Percentiles rank a stretch among this genome's conserved stretches.
Evolutionary conservation across 257 asterid species (phyloP).

Genomic region (Ilex asprella): DNA sequence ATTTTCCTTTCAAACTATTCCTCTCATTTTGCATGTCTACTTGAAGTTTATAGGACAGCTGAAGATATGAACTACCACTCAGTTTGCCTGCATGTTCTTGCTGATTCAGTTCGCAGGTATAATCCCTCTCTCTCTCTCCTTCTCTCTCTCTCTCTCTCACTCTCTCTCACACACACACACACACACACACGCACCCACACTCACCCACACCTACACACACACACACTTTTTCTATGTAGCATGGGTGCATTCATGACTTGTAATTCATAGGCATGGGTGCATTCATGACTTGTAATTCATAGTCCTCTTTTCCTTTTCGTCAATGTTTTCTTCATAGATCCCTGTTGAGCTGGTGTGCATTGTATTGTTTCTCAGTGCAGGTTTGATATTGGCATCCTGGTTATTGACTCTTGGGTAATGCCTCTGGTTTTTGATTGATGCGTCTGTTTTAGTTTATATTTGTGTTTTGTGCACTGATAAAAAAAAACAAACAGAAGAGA

Average conservation of each 20-base stretch:
- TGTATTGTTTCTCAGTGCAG: conserved; percentile 66
- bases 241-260: background rate
- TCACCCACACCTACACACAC: background rate
- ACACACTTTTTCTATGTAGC: background rate
- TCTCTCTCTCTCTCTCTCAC: background rate
- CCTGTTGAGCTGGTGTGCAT: conserved; percentile 21
- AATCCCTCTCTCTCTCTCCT: conserved; percentile 1
- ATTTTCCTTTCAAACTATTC: background rate
- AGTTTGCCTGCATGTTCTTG: conserved; percentile 86
- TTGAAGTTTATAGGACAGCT: conserved; percentile 81
- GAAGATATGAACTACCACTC: conserved; percentile 98
- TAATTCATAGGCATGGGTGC: background rate
- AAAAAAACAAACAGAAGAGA: too few relatives aligned
- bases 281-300: too few relatives aligned
- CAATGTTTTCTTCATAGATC: conserved; percentile 8
- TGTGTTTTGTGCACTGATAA: too few relatives aligned
- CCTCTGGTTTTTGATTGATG: background rate
- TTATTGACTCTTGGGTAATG: conserved; percentile 87
- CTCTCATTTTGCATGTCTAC: background rate
- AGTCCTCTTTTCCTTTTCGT: too few relatives aligned
- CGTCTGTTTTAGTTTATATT: too few relatives aligned
- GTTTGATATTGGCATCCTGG: conserved; percentile 95
- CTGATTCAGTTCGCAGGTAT: conserved; percentile 96
- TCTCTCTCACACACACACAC: background rate
- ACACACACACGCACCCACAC: too few relatives aligned